Evolutionary conservation across 768 basidiomycete genomes (phyloP).

Genomic region (Collybia sp.): DNA sequence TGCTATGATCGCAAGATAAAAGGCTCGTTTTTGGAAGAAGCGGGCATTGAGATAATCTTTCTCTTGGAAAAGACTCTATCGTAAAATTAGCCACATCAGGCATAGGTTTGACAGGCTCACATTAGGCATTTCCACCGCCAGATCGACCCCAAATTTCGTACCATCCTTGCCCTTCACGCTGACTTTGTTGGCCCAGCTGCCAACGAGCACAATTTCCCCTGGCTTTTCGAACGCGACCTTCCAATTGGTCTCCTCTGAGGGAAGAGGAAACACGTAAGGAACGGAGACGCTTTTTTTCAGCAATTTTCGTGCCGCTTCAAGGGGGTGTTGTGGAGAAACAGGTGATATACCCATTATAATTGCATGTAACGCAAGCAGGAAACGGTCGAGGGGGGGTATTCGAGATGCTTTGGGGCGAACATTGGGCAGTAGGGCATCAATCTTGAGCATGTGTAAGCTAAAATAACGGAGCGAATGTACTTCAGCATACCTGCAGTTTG

Average conservation of each 20-base stretch:
- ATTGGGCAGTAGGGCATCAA: slow-evolving; percentile 77
- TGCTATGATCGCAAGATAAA: slow-evolving; percentile 81
- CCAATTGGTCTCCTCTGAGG: slow-evolving; percentile 82
- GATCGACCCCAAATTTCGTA: slow-evolving; percentile 63
- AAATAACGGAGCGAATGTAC: background rate
- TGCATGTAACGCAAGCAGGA: slow-evolving; percentile 64
- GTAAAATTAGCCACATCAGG: background rate
- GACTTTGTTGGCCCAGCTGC: slow-evolving; percentile 83
- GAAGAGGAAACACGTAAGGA: slow-evolving; percentile 66
- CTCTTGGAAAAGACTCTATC: slow-evolving; percentile 81
- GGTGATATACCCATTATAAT: slow-evolving; percentile 57
- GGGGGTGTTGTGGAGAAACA: slow-evolving; percentile 56
- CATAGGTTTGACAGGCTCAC: slow-evolving; percentile 35
- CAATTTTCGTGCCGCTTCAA: slow-evolving; percentile 54
- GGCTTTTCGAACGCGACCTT: slow-evolving; percentile 80
- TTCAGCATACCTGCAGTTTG: slow-evolving; percentile 65
- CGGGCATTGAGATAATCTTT: slow-evolving; percentile 90
- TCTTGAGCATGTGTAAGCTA: slow-evolving; percentile 37
- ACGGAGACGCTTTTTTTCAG: slow-evolving; percentile 54
- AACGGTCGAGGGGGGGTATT: slow-evolving; percentile 57
- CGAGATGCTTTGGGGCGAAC: slow-evolving; percentile 60
- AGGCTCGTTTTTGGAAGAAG: slow-evolving; percentile 89
- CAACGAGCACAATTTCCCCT: slow-evolving; percentile 69
- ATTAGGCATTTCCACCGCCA: slow-evolving; percentile 84
- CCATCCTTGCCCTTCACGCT: slow-evolving; percentile 70